These are phyloP conservation scores for Tinospora cordifolia DNA, from an alignment of 164 flowering plant species.

Conservation along the genomic window DNA sequence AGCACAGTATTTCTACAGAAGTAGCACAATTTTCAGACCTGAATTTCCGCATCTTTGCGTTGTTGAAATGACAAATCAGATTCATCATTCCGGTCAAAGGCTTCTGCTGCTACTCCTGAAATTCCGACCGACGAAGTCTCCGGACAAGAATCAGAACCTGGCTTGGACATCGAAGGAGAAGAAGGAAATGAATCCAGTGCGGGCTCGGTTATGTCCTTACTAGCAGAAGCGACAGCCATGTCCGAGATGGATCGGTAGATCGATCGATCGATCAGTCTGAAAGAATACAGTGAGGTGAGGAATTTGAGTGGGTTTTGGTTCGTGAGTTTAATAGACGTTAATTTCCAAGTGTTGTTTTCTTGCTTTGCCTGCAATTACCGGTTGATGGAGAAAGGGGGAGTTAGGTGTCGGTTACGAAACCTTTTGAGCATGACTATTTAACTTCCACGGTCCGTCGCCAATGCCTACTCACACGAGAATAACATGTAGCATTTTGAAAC, in stretches of 20 bases:
- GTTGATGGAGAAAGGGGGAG: no score
- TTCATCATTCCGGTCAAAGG: conserved; percentile 14
- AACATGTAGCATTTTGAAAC: no score
- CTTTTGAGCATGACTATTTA: no score
- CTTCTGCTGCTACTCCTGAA: conserved; percentile 10
- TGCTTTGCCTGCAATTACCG: no score
- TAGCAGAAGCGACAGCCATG: conserved; percentile 17
- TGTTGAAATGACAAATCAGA: conserved; percentile 2
- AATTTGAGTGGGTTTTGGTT: no score
- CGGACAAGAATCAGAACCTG: conserved; percentile 17
- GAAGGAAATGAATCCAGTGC: conserved; percentile 10
- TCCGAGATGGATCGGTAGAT: conserved; percentile 12
- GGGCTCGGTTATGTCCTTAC: conserved; percentile 9
- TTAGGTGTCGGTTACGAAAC: no score
- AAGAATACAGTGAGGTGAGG: neutral
- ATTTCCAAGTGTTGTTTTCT: no score
- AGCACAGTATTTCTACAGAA: neutral
- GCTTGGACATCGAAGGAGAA: conserved; percentile 14
- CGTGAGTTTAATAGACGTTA: no score
- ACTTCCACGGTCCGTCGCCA: no score
- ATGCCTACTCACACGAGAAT: no score
- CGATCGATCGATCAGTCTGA: conserved; percentile 2
- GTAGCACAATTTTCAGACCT: conserved; percentile 4
- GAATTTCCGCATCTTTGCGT: conserved; percentile 14
- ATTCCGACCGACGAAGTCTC: conserved; percentile 17